Base-by-base conservation (phyloP, 495 filamentous ascomycete species). In the Penicillium angulare region DNA sequence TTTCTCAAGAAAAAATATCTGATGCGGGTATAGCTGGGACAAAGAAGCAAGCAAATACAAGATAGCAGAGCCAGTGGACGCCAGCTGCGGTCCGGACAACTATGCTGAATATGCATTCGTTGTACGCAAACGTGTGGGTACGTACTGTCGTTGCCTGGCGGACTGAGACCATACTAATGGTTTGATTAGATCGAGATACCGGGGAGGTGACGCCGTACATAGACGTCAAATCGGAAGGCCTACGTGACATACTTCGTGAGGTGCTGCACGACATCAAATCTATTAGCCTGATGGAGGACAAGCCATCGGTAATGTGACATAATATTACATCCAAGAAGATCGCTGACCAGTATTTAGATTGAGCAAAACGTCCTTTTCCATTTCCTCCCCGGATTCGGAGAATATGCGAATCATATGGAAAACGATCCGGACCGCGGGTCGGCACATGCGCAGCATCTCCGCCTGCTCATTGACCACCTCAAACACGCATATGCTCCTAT, bases 291-390 rank as follows among this genome's bases (percentile, higher is more conserved):
- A n/a, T n/a, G n/a, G n/a, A n/a, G n/a, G n/a, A n/a, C n/a, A n/a
- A n/a, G n/a, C 53, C 40, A 52, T 56, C 44, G 45, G 51, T 53
- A 63, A 31, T 48, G 12, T 53, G 41, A 60, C 29, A 29, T 18
- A 50, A 35, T 49, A 24, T 18, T 42, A 52, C 42, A n/a, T 36
- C 31, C 7, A 51, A 52, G 48, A 20, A 27, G 26, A 40, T 47
- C 39, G 17, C 50, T 57, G 20, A 63, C 56, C 23, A 45, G 10
- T 26, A 40, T 50, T 44, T 58, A 68, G 65, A 51, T 71, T 31
- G 50, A 65, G 56, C 63, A 52, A 52, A 60, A 65, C 38, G 12
- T 67, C 21, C 59, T 75, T 18, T 74, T 64, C 31, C 45, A 69
- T 49, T 69, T 53, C 55, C 57, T 72, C 17, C 50, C 52, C 27